A percentile compares a stretch with the other conserved stretches of the same genome.
Evolutionary conservation across 2,329 filamentous ascomycete genomes (phyloP).

Genomic region (Zymoseptoria passerinii): DNA sequence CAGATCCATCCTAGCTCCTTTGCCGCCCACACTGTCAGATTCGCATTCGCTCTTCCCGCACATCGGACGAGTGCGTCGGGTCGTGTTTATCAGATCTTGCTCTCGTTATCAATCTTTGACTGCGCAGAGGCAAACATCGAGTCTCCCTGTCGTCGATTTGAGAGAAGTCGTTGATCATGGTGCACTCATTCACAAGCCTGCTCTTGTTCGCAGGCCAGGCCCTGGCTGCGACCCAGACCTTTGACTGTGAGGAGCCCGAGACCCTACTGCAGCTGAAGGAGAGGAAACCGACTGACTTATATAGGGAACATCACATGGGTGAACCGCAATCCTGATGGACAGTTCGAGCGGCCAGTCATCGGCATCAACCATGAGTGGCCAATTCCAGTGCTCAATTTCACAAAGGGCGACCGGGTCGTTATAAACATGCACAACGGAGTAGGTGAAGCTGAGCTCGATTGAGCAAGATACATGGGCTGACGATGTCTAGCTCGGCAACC

Average conservation of each 20-base stretch:
- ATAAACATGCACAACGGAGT: conserved; percentile 59
- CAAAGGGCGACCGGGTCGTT: conserved; percentile 63
- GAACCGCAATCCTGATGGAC: conserved; percentile 48
- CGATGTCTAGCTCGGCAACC: conserved; percentile 46
- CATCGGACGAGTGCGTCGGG: neutral
- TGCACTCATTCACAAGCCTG: neutral
- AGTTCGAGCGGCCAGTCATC: conserved; percentile 45
- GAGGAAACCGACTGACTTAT: neutral
- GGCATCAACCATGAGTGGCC: conserved; percentile 69
- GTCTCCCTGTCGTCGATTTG: neutral
- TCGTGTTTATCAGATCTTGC: conserved; percentile 1
- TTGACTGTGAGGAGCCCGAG: conserved; percentile 10
- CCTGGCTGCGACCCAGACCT: conserved; percentile 14
- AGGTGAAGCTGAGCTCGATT: neutral
- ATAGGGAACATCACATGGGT: conserved; percentile 38
- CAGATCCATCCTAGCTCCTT: conserved; percentile 4
- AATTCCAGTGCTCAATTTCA: conserved; percentile 62
- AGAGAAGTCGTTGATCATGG: neutral
- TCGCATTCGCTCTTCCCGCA: neutral
- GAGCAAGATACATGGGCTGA: neutral
- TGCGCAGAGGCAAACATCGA: neutral
- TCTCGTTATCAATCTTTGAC: neutral
- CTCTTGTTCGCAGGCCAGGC: conserved; percentile 7
- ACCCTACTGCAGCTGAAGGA: neutral
- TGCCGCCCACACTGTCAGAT: neutral